phyloP scores from a whole-genome alignment of 164 flowering plant genomes.

The Cinnamomum micranthum region DNA sequence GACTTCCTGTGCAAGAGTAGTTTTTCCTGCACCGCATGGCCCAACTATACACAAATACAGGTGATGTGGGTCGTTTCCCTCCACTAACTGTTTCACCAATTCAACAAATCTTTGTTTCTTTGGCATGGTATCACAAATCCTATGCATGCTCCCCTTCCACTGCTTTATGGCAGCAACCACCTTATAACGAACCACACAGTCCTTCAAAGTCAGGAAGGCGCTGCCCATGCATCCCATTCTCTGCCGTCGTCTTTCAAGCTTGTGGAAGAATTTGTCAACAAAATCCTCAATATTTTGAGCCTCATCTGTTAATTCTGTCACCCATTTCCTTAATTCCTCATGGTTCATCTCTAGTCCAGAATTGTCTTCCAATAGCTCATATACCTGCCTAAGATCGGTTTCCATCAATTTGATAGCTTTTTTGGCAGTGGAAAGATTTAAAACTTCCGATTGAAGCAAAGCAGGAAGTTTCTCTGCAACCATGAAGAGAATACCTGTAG shows the following conservation, averaged over 20 bases:
- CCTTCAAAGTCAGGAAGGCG: not conserved
- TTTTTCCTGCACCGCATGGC: not conserved
- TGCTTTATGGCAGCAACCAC: not conserved
- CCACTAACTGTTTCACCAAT: not conserved
- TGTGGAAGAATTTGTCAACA: slow-evolving; percentile 7
- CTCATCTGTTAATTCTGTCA: slow-evolving; percentile 11
- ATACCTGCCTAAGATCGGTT: slow-evolving; percentile 20
- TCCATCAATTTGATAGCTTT: slow-evolving; percentile 13
- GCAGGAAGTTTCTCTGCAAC: slow-evolving; percentile 12
- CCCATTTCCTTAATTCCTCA: slow-evolving; percentile 12
- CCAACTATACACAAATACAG: not conserved
- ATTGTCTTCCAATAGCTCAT: slow-evolving; percentile 22
- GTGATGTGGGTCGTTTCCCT: not conserved
- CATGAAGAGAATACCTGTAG: slow-evolving; percentile 5
- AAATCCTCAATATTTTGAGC: slow-evolving; percentile 18
- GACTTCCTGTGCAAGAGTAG: not conserved
- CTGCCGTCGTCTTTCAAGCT: not conserved
- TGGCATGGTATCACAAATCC: not conserved
- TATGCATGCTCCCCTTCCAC: not conserved
- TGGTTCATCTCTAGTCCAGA: slow-evolving; percentile 7
- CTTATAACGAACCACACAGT: not conserved
- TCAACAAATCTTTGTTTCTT: not conserved
- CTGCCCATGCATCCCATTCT: not conserved
- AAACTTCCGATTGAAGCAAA: slow-evolving; percentile 13
- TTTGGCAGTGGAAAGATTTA: slow-evolving; percentile 9